Conservation (phyloP, 192 early-diverging fungal genomes). For the Mycoemilia scoparia region DNA sequence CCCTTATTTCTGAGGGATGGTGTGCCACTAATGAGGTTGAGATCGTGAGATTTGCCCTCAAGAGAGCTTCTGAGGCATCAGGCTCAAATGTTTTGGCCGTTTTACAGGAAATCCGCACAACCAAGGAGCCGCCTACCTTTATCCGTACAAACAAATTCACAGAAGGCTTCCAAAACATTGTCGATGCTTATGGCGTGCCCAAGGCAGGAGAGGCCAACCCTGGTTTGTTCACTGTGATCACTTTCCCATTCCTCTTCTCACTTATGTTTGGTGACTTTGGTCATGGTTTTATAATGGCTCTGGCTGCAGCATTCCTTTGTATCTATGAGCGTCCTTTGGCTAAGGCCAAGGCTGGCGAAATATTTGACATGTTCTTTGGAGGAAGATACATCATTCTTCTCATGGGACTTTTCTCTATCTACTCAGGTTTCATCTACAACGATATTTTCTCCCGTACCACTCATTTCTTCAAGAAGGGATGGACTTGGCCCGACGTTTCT, state of each 20-base stretch:
- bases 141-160: conserved; percentile 95
- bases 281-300: conserved; percentile 75
- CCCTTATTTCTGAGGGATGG: conserved; percentile 97
- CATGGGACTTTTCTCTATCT: conserved; percentile 96
- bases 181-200: conserved; percentile 95
- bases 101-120: conserved; percentile 68
- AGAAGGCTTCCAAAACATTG: conserved; percentile 86
- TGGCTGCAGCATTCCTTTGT: conserved; percentile 57
- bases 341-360: conserved; percentile 60
- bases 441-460: conserved; percentile 85
- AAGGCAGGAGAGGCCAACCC: conserved; percentile 96
- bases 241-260: conserved; percentile 99
- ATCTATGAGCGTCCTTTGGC: conserved; percentile 61
- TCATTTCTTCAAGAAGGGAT: conserved; percentile 57
- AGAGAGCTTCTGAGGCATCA: conserved; percentile 68
- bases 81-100: conserved; percentile 78
- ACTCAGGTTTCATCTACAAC: conserved; percentile 94
- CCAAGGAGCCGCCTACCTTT: conserved; percentile 82
- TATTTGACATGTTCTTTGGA: conserved; percentile 67
- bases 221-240: conserved; percentile 87
- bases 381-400: conserved; percentile 96
- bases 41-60: conserved; percentile 64
- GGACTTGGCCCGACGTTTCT: conserved; percentile 47
- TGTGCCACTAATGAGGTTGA: conserved; percentile 75
- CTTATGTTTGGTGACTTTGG: conserved; percentile 99